These are phyloP conservation scores for Leccinum obscurum DNA, from an alignment of 768 basidiomycete genomes.

Conservation along the genomic window DNA sequence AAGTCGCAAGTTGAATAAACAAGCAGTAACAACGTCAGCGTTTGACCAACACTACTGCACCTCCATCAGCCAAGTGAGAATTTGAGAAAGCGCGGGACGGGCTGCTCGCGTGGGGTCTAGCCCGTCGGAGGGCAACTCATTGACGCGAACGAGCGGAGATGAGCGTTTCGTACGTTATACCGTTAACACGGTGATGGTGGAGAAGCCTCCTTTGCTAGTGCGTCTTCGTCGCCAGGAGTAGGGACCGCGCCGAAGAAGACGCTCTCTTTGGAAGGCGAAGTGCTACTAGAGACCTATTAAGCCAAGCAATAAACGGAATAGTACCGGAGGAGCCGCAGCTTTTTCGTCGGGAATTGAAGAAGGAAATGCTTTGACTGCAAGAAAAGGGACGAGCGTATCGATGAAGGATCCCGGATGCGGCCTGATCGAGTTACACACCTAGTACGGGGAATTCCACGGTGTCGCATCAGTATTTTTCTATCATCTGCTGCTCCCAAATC, in stretches of 20 bases:
- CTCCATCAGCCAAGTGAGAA: constrained; percentile 1
- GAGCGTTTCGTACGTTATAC: constrained; percentile 17
- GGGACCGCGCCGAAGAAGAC: constrained; percentile 8
- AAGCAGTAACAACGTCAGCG: no score
- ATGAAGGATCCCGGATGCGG: no score
- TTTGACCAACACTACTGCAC: no score
- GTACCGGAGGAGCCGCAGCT: not conserved
- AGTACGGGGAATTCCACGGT: no score
- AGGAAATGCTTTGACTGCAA: no score
- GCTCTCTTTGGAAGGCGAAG: constrained; percentile 19
- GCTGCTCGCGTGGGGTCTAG: not conserved
- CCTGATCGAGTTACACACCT: no score
- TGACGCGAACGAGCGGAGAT: constrained; percentile 8
- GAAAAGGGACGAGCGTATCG: no score
- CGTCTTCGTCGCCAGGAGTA: constrained; percentile 9
- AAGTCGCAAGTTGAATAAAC: no score
- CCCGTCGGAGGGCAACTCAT: constrained; percentile 2
- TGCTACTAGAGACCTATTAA: constrained; percentile 2
- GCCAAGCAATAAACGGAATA: not conserved
- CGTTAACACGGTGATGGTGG: constrained; percentile 12
- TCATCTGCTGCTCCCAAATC: no score
- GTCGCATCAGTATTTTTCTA: no score
- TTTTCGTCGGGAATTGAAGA: not conserved
- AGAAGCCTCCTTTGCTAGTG: constrained; percentile 8
- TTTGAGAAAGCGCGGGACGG: constrained; percentile 4